Percentiles rank a stretch among this genome's conserved stretches.
Conservation (phyloP, 768 basidiomycete species). For the Pleurotus eryngii region DNA sequence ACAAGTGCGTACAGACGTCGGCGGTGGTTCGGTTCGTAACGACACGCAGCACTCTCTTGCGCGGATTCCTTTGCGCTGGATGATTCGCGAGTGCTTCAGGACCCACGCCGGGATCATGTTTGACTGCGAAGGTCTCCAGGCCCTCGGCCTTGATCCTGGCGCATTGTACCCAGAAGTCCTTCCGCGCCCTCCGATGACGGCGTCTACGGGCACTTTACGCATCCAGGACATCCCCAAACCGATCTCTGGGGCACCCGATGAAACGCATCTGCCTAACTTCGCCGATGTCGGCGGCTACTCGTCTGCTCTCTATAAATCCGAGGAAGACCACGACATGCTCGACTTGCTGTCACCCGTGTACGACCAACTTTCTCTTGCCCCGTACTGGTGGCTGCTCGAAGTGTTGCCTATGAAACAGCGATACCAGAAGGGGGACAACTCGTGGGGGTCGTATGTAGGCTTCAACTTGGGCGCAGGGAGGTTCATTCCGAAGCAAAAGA, state of each 20-base stretch:
- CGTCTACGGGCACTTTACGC: slow-evolving; percentile 11
- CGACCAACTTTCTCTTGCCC: slow-evolving; percentile 43
- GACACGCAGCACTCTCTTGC: slow-evolving; percentile 39
- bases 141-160: slow-evolving; percentile 38
- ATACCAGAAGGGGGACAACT: slow-evolving; percentile 30
- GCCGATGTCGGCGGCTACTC: background rate
- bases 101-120: slow-evolving; percentile 58
- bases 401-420: slow-evolving; percentile 34
- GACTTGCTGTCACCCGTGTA: slow-evolving; percentile 48
- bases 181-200: slow-evolving; percentile 31
- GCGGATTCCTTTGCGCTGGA: slow-evolving; percentile 59
- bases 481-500: slow-evolving; percentile 36
- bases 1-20: no score
- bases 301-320: slow-evolving; percentile 12
- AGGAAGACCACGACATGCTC: slow-evolving; percentile 51
- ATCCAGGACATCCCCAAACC: slow-evolving; percentile 20
- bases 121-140: slow-evolving; percentile 38
- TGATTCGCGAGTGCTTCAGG: slow-evolving; percentile 66
- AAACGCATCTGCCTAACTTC: background rate
- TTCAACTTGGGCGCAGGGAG: slow-evolving; percentile 36
- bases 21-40: slow-evolving; percentile 51
- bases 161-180: slow-evolving; percentile 32
- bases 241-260: background rate
- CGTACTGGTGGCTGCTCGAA: slow-evolving; percentile 62
- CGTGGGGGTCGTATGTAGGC: slow-evolving; percentile 23